phyloP scores from a whole-genome alignment of 768 basidiomycete species.

The Ramaria sp. region DNA sequence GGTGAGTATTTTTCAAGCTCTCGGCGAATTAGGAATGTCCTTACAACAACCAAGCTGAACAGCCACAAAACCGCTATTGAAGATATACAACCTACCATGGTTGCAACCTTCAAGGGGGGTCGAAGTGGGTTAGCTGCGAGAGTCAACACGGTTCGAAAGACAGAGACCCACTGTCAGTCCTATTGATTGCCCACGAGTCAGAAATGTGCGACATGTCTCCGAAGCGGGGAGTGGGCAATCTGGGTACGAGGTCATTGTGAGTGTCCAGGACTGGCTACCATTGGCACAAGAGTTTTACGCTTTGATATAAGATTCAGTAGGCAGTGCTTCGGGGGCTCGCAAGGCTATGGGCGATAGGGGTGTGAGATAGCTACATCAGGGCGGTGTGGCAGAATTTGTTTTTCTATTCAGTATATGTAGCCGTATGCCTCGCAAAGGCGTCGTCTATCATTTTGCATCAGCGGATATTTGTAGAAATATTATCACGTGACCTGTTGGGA shows the following conservation, averaged over 20 bases:
- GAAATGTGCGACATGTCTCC: constrained; percentile 12
- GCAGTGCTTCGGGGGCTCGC: too few species aligned
- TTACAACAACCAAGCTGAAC: constrained; percentile 22
- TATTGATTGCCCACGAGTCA: constrained; percentile 25
- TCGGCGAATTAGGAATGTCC: constrained; percentile 4
- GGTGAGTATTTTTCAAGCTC: background rate
- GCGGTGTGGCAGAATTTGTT: too few species aligned
- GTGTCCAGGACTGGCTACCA: too few species aligned
- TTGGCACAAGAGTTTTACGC: too few species aligned
- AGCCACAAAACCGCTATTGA: constrained; percentile 23
- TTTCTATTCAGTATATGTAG: too few species aligned
- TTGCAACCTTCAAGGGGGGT: constrained; percentile 19
- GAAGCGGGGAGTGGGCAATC: background rate
- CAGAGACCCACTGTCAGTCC: constrained; percentile 23
- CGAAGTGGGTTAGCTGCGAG: background rate
- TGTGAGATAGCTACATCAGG: too few species aligned
- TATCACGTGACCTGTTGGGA: too few species aligned
- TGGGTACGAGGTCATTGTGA: background rate
- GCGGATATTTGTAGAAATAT: too few species aligned
- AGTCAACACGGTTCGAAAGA: background rate
- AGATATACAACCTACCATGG: constrained; percentile 26
- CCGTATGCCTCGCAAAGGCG: too few species aligned
- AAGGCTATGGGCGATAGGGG: too few species aligned
- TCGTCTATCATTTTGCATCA: too few species aligned
- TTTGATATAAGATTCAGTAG: too few species aligned